Percentiles rank a stretch among this genome's conserved stretches.
These are phyloP conservation scores for Parastagonospora nodorum DNA, from an alignment of 2,329 filamentous ascomycete species.

Conservation along the genomic window DNA sequence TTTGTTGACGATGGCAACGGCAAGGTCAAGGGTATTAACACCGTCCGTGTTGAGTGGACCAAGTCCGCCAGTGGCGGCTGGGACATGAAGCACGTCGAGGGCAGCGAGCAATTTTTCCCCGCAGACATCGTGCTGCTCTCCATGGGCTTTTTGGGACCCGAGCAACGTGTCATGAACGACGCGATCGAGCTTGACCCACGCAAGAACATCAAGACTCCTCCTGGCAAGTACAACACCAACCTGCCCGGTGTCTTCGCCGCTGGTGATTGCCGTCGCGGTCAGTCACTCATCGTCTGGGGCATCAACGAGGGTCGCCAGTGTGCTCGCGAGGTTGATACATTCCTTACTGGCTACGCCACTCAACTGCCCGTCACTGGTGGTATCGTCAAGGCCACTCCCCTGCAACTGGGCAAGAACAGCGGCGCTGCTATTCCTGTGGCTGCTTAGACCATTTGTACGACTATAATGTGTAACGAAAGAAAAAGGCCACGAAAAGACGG, in stretches of 20 bases:
- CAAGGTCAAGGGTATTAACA: constrained; percentile 94
- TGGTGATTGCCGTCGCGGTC: constrained; percentile 91
- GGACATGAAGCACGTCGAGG: constrained; percentile 98
- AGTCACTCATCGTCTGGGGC: constrained; percentile 96
- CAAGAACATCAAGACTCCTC: constrained; percentile 94
- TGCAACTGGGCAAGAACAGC: constrained; percentile 39
- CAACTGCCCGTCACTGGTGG: constrained; percentile 88
- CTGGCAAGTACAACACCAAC: constrained; percentile 87
- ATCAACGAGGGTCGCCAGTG: constrained; percentile 97
- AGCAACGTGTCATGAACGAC: constrained; percentile 85
- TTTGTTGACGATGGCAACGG: constrained; percentile 89
- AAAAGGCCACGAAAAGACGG: constrained; percentile 5
- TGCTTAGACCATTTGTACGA: constrained; percentile 25
- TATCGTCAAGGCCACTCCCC: constrained; percentile 69
- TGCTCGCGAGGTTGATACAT: constrained; percentile 89
- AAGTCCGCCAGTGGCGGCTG: constrained; percentile 86
- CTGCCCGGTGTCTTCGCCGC: constrained; percentile 88
- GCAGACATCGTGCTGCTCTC: constrained; percentile 92
- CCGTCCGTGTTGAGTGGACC: constrained; percentile 93
- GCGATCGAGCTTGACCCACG: constrained; percentile 87
- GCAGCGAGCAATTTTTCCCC: constrained; percentile 93
- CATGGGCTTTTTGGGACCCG: constrained; percentile 96
- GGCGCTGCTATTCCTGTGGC: constrained; percentile 44
- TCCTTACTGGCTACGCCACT: constrained; percentile 75
- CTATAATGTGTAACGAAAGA: constrained; percentile 7